Percentiles rank a stretch among this genome's conserved stretches.
Evolutionary conservation across 2,329 filamentous ascomycete genomes (phyloP).

Genomic region (Tolypocladium inflatum): DNA sequence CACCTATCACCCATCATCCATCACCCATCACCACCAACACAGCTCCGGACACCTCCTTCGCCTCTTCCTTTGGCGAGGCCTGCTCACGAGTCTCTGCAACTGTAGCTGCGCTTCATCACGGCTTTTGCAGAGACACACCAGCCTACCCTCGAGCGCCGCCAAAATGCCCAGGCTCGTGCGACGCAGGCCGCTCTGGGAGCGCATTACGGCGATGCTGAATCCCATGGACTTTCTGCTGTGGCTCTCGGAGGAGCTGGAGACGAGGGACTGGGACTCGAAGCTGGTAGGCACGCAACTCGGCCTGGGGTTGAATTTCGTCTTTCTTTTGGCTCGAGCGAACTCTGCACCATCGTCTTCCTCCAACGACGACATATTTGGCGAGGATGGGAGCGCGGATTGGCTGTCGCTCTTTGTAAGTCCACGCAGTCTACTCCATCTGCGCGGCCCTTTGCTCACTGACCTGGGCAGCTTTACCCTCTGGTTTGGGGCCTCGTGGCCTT

Average conservation of each 20-base stretch:
- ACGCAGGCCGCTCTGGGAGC: constrained; percentile 67
- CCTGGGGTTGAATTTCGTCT: constrained; percentile 64
- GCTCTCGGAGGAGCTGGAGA: constrained; percentile 87
- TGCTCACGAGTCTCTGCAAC: neutral
- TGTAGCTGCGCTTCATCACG: neutral
- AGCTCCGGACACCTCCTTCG: neutral
- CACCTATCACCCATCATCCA: neutral
- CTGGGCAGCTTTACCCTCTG: constrained; percentile 52
- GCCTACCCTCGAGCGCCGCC: neutral
- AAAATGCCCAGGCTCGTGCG: constrained; percentile 72
- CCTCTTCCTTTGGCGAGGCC: neutral
- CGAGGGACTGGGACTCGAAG: constrained; percentile 81
- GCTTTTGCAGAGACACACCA: neutral
- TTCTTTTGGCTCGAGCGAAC: constrained; percentile 78
- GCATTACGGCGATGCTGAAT: constrained; percentile 72
- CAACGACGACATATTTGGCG: constrained; percentile 78
- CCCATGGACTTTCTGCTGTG: constrained; percentile 84
- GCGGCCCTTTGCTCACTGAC: constrained; percentile 4
- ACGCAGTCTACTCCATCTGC: constrained; percentile 4
- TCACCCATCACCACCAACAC: neutral
- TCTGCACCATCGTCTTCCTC: constrained; percentile 39
- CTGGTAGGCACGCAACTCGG: constrained; percentile 68
- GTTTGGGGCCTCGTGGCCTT: constrained; percentile 59
- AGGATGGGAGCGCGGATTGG: constrained; percentile 57
- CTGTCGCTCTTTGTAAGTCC: constrained; percentile 43